Percentiles rank a stretch among this genome's conserved stretches.
Evolutionary conservation across 768 basidiomycete genomes (phyloP).

Genomic region (Suillus discolor): DNA sequence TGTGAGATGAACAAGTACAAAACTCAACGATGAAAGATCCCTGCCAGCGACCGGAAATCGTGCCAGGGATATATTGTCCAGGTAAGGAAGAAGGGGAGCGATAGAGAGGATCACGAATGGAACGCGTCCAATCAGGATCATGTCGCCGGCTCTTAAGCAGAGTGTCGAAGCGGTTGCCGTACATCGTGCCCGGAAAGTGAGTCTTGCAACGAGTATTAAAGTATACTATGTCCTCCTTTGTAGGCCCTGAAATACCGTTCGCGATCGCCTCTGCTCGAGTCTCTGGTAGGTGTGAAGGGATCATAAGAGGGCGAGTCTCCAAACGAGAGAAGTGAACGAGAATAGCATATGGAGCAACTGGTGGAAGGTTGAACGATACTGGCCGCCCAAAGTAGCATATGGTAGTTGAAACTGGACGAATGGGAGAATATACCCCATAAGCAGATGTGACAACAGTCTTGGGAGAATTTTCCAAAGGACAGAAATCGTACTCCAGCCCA

Average conservation of each 20-base stretch:
- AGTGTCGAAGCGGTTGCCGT: constrained; percentile 20
- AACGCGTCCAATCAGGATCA: constrained; percentile 34
- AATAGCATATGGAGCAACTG: constrained; percentile 47
- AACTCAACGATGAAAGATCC: constrained; percentile 47
- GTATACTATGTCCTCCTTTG: constrained; percentile 46
- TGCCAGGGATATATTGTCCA: constrained; percentile 43
- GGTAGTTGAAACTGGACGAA: constrained; percentile 30
- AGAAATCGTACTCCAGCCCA: constrained; percentile 38
- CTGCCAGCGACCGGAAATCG: constrained; percentile 50
- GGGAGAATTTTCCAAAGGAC: constrained; percentile 17
- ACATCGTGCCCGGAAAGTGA: constrained; percentile 31
- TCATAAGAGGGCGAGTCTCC: constrained; percentile 35
- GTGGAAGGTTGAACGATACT: constrained; percentile 38
- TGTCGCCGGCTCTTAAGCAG: constrained; percentile 32
- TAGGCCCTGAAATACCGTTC: constrained; percentile 40
- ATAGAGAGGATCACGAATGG: constrained; percentile 13
- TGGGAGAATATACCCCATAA: constrained; percentile 32
- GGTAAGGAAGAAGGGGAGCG: constrained; percentile 7
- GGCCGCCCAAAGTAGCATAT: constrained; percentile 48
- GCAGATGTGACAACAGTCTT: constrained; percentile 18
- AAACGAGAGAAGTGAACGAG: constrained; percentile 49
- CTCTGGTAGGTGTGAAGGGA: constrained; percentile 44
- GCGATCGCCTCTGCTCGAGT: constrained; percentile 38
- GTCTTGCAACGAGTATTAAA: constrained; percentile 47
- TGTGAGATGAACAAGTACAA: background rate